A percentile compares a stretch with the other conserved stretches of the same genome.
These are phyloP conservation scores for Calocybe gambosa DNA, from an alignment of 1,284 basidiomycete genomes.

Conservation along the genomic window DNA sequence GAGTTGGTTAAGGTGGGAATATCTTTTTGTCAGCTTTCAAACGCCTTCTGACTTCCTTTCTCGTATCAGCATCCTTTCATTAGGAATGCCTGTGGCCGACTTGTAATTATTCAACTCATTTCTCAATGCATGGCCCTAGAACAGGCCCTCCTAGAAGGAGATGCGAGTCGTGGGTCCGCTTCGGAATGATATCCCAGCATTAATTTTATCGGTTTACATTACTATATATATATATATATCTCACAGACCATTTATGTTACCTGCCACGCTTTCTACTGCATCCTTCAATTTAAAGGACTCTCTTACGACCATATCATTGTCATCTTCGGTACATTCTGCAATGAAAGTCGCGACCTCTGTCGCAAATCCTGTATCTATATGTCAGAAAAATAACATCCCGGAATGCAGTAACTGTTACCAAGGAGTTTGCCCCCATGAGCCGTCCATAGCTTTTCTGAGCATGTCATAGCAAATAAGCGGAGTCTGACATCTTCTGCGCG, in stretches of 20 bases:
- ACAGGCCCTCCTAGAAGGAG: slow-evolving; percentile 36
- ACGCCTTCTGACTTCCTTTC: slow-evolving; percentile 2
- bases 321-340: slow-evolving; percentile 76
- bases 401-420: slow-evolving; percentile 39
- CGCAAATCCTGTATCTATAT: slow-evolving; percentile 48
- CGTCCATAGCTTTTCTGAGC: slow-evolving; percentile 74
- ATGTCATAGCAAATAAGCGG: slow-evolving; percentile 66
- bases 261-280: slow-evolving; percentile 63
- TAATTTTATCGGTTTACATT: slow-evolving; percentile 15
- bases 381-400: neutral
- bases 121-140: slow-evolving; percentile 65
- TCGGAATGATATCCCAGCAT: slow-evolving; percentile 16
- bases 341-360: slow-evolving; percentile 80
- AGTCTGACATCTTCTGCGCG: slow-evolving; percentile 70
- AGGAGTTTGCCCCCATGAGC: slow-evolving; percentile 67
- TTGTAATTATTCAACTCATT: slow-evolving; percentile 59
- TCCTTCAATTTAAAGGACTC: slow-evolving; percentile 60
- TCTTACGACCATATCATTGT: slow-evolving; percentile 69
- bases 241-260: slow-evolving; percentile 53
- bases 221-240: slow-evolving; percentile 20
- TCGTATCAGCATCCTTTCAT: slow-evolving; percentile 51
- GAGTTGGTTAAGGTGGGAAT: slow-evolving; percentile 56
- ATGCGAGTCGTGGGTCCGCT: slow-evolving; percentile 15
- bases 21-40: neutral
- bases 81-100: slow-evolving; percentile 59